A percentile compares a stretch with the other conserved stretches of the same genome.
phyloP scores from a whole-genome alignment of 129 eudicot species.

The Glebionis coronaria region DNA sequence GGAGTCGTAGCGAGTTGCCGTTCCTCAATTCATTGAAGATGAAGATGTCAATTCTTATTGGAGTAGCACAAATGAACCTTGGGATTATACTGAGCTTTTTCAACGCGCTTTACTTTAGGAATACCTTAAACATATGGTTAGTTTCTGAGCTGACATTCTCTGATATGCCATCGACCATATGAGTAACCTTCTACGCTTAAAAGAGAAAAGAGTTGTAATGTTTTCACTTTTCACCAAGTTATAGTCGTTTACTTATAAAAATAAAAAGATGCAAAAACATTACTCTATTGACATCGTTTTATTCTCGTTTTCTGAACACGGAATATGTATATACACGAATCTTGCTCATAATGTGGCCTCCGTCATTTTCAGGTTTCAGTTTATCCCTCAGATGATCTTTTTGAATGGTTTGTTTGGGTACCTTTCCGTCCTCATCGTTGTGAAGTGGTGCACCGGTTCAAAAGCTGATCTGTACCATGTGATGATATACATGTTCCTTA shows the following conservation, averaged over 20 bases:
- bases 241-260: background rate
- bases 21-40: constrained; percentile 87
- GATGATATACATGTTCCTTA: constrained; percentile 95
- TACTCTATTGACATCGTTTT: no score
- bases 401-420: constrained; percentile 86
- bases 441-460: constrained; percentile 93
- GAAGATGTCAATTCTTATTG: constrained; percentile 98
- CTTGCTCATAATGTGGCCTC: constrained; percentile 5
- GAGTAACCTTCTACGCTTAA: background rate
- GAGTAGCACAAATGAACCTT: constrained; percentile 97
- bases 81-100: constrained; percentile 82
- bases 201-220: background rate
- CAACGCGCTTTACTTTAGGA: constrained; percentile 71
- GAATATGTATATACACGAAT: background rate
- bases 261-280: background rate
- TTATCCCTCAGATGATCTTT: constrained; percentile 88
- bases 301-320: no score
- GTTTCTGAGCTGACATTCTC: background rate
- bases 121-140: constrained; percentile 65
- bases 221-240: background rate
- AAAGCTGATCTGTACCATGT: constrained; percentile 94
- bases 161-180: background rate
- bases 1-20: constrained; percentile 87
- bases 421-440: constrained; percentile 75
- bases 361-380: constrained; percentile 64